Base-by-base conservation (phyloP, 169 alveolate species). In the Babesia sp. region DNA sequence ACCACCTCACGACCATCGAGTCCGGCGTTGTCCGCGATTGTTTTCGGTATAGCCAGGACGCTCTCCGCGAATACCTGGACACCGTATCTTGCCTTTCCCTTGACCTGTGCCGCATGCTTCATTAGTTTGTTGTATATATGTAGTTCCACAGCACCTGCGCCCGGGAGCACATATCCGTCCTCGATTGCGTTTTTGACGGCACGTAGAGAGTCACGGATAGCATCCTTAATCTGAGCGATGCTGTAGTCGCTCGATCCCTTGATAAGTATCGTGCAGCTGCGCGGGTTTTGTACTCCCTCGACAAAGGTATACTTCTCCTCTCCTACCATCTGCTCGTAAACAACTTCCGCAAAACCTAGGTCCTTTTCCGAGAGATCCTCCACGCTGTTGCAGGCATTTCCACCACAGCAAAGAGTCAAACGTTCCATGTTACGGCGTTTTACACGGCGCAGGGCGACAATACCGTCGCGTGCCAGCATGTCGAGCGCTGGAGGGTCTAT, bases 401-500 rank as follows among this genome's bases (percentile, higher is more conserved):
- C 99, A 48, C 99, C 99, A 84, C 99, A 97, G 48, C 99, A 98
- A 26, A 97, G 91, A 36, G 97, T 90, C 67, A 98, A 73, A 71
- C 99, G 91, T 86, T 98, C 99, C 98, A 97, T 95, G 82, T 98
- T 98, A 83, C 99, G 92, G 79, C 98, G 90, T 90, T 98, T 97
- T 24, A 90, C 99, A 77, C 99, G 89, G 75, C 99, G 91, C 51
- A 98, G 85, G 2, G 98, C 99, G 59, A 98, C 90, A 45, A 96
- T 96, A 50, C 96, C 97, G 82, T 98, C 99, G 76, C 96, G 95
- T 8, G 99, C 99, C 50, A 98, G 85, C 97, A 98, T 85, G 83
- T 97, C 99, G 37, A 98, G 90, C 22, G 99, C 96, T 11, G 97
- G 96, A n/a, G 99, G 99, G 86, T 98, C 99, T 37, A 98, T 97